Conservation (phyloP, 495 filamentous ascomycete genomes). For the Hypoxylon fragiforme region DNA sequence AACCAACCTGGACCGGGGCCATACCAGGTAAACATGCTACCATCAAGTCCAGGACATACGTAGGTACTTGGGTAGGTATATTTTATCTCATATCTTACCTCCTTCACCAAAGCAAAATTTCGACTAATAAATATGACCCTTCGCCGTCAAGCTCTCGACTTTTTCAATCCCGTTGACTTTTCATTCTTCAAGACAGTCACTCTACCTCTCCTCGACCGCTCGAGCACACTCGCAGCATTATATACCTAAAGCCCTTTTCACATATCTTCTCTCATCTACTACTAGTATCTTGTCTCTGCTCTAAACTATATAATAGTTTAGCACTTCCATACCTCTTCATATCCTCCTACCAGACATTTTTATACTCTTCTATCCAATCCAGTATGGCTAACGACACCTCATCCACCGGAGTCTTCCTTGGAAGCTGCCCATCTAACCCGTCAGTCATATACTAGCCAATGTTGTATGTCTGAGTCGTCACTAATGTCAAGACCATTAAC, state of each 20-base stretch:
- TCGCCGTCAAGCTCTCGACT: constrained; percentile 10
- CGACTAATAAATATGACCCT: constrained; percentile 15
- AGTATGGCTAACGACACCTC: constrained; percentile 7
- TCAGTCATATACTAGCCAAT: constrained; percentile 16
- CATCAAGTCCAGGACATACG: too few species aligned
- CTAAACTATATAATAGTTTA: background rate
- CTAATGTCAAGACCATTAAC: constrained; percentile 3
- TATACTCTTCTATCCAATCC: too few species aligned
- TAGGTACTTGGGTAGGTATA: too few species aligned
- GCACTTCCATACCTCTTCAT: background rate
- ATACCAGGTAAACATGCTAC: too few species aligned
- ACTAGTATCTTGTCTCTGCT: background rate
- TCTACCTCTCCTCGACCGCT: background rate
- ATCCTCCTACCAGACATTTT: too few species aligned
- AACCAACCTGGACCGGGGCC: too few species aligned
- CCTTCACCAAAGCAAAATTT: too few species aligned
- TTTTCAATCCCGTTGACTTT: background rate
- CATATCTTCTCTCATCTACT: background rate
- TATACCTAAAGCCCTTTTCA: background rate
- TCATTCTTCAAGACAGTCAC: constrained; percentile 1
- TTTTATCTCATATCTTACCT: too few species aligned
- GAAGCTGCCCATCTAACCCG: constrained; percentile 8
- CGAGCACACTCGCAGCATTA: background rate
- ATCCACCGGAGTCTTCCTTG: constrained; percentile 1
- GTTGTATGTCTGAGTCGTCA: background rate